These are phyloP conservation scores for Cystobasidium slooffiae DNA, from an alignment of 1,284 basidiomycete genomes.

Conservation along the genomic window DNA sequence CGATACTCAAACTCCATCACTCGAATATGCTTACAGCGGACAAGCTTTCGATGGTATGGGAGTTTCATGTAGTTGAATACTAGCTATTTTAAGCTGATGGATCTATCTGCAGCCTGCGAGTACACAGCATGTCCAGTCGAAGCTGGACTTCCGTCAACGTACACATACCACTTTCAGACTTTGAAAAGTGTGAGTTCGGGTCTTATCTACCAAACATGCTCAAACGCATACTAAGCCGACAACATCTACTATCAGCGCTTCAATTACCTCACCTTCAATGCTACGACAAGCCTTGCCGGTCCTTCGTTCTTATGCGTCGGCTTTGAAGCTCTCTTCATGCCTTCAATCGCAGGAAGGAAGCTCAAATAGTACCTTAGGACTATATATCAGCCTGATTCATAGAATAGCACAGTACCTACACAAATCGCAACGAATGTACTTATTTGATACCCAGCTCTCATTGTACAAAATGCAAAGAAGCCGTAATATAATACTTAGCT, in stretches of 20 bases:
- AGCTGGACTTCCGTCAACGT: constrained; percentile 33
- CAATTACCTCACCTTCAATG: constrained; percentile 47
- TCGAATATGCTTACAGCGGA: constrained; percentile 43
- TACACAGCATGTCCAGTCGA: constrained; percentile 46
- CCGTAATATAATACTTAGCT: not conserved
- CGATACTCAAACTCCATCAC: constrained; percentile 15
- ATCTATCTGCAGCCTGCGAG: constrained; percentile 30
- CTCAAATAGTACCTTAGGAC: constrained; percentile 1
- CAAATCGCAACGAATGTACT: not conserved
- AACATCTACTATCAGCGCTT: constrained; percentile 5
- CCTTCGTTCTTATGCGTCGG: constrained; percentile 47
- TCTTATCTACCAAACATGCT: not conserved
- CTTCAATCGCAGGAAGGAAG: constrained; percentile 21
- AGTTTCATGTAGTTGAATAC: not conserved
- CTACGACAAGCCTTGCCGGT: constrained; percentile 41
- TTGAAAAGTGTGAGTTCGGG: constrained; percentile 43
- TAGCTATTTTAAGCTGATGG: not conserved
- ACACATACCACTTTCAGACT: constrained; percentile 44
- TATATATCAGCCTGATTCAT: not conserved
- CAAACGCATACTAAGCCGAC: not conserved
- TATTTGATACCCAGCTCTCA: not conserved
- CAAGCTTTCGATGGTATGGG: constrained; percentile 41
- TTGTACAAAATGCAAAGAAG: not conserved
- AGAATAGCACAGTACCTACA: not conserved
- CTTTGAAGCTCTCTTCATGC: constrained; percentile 37